These are phyloP conservation scores for Bruguiera hainesii DNA, from an alignment of 441 rosid species.

Conservation along the genomic window DNA sequence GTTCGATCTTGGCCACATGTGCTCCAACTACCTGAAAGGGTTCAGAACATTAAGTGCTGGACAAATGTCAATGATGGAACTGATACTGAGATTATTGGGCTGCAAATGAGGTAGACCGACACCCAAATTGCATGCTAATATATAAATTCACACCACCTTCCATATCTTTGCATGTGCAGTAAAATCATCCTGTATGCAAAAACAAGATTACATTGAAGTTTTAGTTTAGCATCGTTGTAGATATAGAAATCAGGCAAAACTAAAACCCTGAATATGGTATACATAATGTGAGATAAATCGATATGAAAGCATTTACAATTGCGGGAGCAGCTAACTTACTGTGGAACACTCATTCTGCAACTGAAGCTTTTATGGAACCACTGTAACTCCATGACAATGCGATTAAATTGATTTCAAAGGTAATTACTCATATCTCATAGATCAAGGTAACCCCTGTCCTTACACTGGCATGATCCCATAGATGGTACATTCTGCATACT, in stretches of 20 bases:
- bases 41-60: constrained; percentile 36
- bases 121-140: constrained; percentile 14
- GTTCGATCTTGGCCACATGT: constrained; percentile 41
- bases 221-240: constrained; percentile 10
- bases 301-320: too few species aligned
- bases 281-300: too few species aligned
- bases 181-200: background rate
- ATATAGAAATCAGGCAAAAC: too few species aligned
- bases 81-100: constrained; percentile 50
- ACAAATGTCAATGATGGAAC: constrained; percentile 50
- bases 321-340: too few species aligned
- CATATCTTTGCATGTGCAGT: constrained; percentile 5
- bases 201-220: background rate
- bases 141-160: constrained; percentile 1
- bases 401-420: too few species aligned
- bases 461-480: background rate
- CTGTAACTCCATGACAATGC: too few species aligned
- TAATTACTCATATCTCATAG: too few species aligned
- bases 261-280: too few species aligned
- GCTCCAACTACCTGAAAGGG: constrained; percentile 42
- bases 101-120: constrained; percentile 69
- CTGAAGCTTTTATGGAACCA: too few species aligned
- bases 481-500: too few species aligned
- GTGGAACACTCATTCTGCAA: too few species aligned
- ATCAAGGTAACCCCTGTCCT: too few species aligned